A percentile compares a stretch with the other conserved stretches of the same genome.
Evolutionary conservation across 1,139 yeast genomes (phyloP).

Genomic region (Trichomonascaceae sp.): DNA sequence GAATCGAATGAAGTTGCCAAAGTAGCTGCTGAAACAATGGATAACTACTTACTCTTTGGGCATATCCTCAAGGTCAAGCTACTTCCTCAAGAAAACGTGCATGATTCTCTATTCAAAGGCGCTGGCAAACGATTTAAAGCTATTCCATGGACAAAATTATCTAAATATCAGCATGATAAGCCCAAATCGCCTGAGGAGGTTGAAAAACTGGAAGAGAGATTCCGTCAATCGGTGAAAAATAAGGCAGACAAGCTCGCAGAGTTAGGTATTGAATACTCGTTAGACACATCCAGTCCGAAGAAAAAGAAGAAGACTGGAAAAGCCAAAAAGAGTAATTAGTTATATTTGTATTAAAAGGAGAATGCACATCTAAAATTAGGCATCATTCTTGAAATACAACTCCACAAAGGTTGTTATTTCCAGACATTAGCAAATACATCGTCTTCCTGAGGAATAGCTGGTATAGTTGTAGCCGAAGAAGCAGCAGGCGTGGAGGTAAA

Average conservation of each 20-base stretch:
- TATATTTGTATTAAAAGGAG: neutral
- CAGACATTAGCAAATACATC: constrained; percentile 67
- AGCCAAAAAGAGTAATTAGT: neutral
- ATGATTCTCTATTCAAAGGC: constrained; percentile 47
- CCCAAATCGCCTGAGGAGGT: constrained; percentile 56
- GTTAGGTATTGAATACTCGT: constrained; percentile 46
- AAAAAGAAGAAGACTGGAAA: constrained; percentile 5
- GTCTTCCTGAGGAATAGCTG: constrained; percentile 44
- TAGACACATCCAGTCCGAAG: constrained; percentile 12
- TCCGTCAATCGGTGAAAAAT: constrained; percentile 40
- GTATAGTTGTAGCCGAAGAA: constrained; percentile 7
- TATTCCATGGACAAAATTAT: constrained; percentile 58
- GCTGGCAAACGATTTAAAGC: constrained; percentile 50
- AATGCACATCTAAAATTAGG: neutral
- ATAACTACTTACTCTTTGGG: constrained; percentile 83
- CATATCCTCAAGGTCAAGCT: constrained; percentile 69
- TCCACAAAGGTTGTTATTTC: constrained; percentile 29
- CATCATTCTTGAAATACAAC: neutral
- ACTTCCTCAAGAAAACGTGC: constrained; percentile 42
- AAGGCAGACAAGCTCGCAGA: constrained; percentile 45
- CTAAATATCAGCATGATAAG: constrained; percentile 49
- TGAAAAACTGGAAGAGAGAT: constrained; percentile 50
- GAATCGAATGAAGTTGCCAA: constrained; percentile 68
- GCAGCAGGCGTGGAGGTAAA: constrained; percentile 8
- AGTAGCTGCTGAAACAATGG: constrained; percentile 91